These are phyloP conservation scores for Cymbopogon flexuosus DNA, from an alignment of 202 grass and related monocot genomes.

Conservation along the genomic window DNA sequence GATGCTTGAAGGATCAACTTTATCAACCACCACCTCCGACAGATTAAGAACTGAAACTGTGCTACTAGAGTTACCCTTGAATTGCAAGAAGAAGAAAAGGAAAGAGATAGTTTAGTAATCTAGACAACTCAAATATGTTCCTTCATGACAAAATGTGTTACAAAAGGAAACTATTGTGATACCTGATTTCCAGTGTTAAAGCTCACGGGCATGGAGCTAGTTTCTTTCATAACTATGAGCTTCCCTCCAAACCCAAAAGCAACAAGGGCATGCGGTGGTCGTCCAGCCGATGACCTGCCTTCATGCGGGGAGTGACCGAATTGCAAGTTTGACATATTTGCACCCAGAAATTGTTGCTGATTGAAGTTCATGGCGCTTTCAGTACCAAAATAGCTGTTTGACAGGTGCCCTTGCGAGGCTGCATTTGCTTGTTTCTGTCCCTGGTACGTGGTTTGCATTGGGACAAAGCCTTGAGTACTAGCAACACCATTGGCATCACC, in stretches of 20 bases:
- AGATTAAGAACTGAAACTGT: conserved; percentile 76
- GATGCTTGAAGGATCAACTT: conserved; percentile 50
- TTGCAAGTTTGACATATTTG: conserved; percentile 54
- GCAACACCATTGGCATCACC: conserved; percentile 34
- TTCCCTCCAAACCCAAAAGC: conserved; percentile 93
- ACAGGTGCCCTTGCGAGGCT: conserved; percentile 47
- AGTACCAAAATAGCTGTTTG: conserved; percentile 49
- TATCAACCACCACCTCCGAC: conserved; percentile 59
- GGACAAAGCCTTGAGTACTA: conserved; percentile 37
- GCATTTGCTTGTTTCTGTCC: conserved; percentile 31
- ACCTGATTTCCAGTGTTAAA: conserved; percentile 75
- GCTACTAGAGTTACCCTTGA: conserved; percentile 42
- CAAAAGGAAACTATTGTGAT: conserved; percentile 8
- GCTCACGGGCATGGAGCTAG: conserved; percentile 43
- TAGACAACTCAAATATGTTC: conserved; percentile 22
- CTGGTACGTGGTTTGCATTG: conserved; percentile 34
- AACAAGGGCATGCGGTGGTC: conserved; percentile 76
- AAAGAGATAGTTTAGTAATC: conserved; percentile 23
- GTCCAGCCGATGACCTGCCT: conserved; percentile 70
- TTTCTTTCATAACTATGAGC: conserved; percentile 79
- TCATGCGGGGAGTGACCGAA: conserved; percentile 50
- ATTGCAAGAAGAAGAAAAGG: conserved; percentile 20
- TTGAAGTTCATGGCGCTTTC: conserved; percentile 54
- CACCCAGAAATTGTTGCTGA: conserved; percentile 54
- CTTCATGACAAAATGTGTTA: conserved; percentile 13